Evolutionary conservation across 495 filamentous ascomycete species (phyloP), one percentile per base, ranked within the genome.

Genomic region (Trichoderma virens): DNA sequence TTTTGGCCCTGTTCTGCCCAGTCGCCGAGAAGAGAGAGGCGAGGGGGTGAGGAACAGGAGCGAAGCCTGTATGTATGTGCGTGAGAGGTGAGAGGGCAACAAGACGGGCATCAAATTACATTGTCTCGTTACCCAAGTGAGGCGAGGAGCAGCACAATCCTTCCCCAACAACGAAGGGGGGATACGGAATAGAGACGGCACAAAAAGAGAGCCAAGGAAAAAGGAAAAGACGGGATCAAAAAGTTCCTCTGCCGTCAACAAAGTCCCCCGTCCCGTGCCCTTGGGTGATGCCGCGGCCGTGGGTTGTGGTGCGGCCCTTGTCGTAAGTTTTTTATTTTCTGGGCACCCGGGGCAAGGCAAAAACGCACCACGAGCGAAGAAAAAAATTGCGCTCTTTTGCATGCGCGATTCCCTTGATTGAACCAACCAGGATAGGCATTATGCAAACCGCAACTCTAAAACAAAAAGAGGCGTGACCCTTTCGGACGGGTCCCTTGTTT

Each of bases 391-490:
- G 11, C 11, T 16, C 23, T 25, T n/a, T 20, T 56, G 51, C 51
- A 56, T 16, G 18, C 51, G 20, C 51, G 23, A 30, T 28, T 28
- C 9, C 14, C 38, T 3, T 18, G 13, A 41, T 28, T 56, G 9
- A 16, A 23, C 51, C 9, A 28, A 8, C 23, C 23, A 30, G 51
- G 25, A 30, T 56, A 13, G 16, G 25, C 23, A 56, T n/a, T 56
- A 56, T 56, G 51, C 51, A 56, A 56, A 28, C 51, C 51, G 51
- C 25, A 56, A 56, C 51, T 56, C 27, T 56, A 56, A 56, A 30
- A 28, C n/a, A n/a, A n/a, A 6, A 28, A 11, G 23, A 56, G 51
- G 51, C 51, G 51, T 30, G 51, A 56, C 51, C 8, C 51, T 56
- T 51, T 56, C 20, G 13, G 51, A 56, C 51, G 9, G 23, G 23